phyloP scores from a whole-genome alignment of 2,329 filamentous ascomycete species.

The Arthrobotrys pseudoclavata region DNA sequence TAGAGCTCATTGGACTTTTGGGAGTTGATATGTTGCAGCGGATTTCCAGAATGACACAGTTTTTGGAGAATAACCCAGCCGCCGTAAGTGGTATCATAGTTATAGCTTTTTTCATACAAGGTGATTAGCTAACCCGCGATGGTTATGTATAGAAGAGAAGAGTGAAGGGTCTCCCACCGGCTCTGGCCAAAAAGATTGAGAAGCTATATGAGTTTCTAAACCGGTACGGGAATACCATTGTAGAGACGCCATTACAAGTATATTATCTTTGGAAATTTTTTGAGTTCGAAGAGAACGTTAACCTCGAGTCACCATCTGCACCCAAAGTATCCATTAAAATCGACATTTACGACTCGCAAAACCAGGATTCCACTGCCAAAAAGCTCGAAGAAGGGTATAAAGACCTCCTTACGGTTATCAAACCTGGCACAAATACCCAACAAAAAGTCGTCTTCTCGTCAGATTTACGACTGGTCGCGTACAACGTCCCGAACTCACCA shows the following conservation, averaged over 20 bases:
- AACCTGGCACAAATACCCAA: not conserved
- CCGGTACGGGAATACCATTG: not conserved
- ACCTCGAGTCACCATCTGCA: not conserved
- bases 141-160: not conserved
- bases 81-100: not conserved
- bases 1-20: conserved; percentile 13
- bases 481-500: not conserved
- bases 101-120: not conserved
- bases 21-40: not conserved
- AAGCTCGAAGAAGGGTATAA: not conserved
- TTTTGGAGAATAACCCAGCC: not conserved
- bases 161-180: not conserved
- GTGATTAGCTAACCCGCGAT: not conserved
- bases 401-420: not conserved
- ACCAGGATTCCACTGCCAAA: not conserved
- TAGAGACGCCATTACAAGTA: conserved; percentile 6
- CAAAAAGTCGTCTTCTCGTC: not conserved
- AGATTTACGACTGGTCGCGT: conserved; percentile 4
- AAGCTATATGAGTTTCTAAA: not conserved
- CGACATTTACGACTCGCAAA: conserved; percentile 7
- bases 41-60: not conserved
- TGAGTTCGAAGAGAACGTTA: conserved; percentile 10
- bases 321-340: not conserved
- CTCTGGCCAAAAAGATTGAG: not conserved
- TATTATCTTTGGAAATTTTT: conserved; percentile 30